These are phyloP conservation scores for Paramecium octaurelia DNA, from an alignment of 73 alveolate genomes.

Conservation along the genomic window DNA sequence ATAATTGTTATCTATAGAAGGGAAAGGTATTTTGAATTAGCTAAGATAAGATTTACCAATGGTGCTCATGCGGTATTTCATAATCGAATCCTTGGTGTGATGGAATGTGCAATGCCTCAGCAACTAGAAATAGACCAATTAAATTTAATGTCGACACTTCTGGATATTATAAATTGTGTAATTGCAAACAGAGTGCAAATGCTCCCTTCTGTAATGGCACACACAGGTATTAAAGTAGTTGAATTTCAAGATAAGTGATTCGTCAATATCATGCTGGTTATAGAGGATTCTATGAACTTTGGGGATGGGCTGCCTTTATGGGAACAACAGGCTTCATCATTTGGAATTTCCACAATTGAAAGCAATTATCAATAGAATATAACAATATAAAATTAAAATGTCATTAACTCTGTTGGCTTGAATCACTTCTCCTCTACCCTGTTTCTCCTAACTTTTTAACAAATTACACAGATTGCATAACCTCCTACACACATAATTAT, in stretches of 20 bases:
- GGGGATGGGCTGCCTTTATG: conserved; percentile 80
- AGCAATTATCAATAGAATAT: background rate
- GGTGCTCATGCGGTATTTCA: conserved; percentile 88
- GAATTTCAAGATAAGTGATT: conserved; percentile 26
- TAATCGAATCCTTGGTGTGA: conserved; percentile 85
- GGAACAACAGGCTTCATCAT: conserved; percentile 82
- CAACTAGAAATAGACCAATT: conserved; percentile 83
- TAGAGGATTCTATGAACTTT: conserved; percentile 87
- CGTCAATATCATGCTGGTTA: conserved; percentile 68
- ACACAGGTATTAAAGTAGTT: conserved; percentile 64
- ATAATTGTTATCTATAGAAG: conserved; percentile 73
- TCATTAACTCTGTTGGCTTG: background rate
- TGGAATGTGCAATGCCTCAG: conserved; percentile 84
- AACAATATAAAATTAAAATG: background rate
- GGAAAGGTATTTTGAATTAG: conserved; percentile 70
- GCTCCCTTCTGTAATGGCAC: conserved; percentile 96
- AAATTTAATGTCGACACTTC: conserved; percentile 81
- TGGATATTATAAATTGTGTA: conserved; percentile 87
- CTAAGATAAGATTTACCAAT: conserved; percentile 35
- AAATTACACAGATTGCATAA: background rate
- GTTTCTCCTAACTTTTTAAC: background rate
- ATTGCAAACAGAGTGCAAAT: conserved; percentile 86
- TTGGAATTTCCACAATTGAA: conserved; percentile 49
- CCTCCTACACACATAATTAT: background rate
- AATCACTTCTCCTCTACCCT: background rate